These are phyloP conservation scores for Aeminium ludgeri DNA, from an alignment of 495 filamentous ascomycete genomes.

Conservation along the genomic window DNA sequence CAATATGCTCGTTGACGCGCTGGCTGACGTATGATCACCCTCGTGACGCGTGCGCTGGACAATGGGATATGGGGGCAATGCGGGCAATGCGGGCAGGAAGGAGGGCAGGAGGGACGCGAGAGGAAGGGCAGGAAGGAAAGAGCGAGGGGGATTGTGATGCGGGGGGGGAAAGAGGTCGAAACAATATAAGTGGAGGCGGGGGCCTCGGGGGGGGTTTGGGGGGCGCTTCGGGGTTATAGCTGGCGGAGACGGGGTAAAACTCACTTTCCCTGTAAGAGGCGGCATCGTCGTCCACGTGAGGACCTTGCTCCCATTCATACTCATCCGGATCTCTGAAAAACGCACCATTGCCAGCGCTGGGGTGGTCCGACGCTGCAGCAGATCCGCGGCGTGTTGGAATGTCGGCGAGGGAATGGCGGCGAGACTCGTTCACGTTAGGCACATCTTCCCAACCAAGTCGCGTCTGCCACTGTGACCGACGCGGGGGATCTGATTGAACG, in stretches of 20 bases:
- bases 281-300: background rate
- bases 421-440: conserved; percentile 61
- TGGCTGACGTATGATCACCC: too few relatives aligned
- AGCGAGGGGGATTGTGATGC: too few relatives aligned
- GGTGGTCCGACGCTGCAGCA: background rate
- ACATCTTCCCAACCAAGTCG: conserved; percentile 62
- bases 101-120: too few relatives aligned
- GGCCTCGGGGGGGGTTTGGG: too few relatives aligned
- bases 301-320: conserved; percentile 1
- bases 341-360: background rate
- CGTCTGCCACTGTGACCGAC: conserved; percentile 62
- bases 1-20: too few relatives aligned
- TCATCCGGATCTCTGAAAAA: background rate
- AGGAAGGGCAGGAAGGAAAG: too few relatives aligned
- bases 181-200: too few relatives aligned
- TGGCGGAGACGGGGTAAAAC: background rate
- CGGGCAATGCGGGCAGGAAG: too few relatives aligned
- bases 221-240: background rate
- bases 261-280: background rate
- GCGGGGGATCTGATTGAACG: background rate
- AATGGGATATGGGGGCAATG: too few relatives aligned
- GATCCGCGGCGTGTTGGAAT: conserved; percentile 17
- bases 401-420: conserved; percentile 91
- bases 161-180: too few relatives aligned
- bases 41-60: too few relatives aligned